Base-by-base conservation (phyloP, 2,329 filamentous ascomycete genomes). In the Pseudofabraea citricarpa region DNA sequence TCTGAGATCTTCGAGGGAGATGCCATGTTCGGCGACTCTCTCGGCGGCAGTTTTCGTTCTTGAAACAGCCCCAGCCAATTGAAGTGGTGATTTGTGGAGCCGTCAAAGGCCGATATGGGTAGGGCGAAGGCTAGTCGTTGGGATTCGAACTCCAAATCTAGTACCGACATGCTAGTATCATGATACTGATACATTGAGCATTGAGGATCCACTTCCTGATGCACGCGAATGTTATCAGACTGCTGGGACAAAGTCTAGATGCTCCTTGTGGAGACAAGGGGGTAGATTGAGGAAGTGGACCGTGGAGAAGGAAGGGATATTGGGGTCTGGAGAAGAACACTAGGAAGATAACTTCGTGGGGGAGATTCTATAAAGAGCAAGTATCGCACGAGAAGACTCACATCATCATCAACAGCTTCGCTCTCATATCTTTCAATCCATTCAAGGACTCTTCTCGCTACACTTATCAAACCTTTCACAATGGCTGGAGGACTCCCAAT, bases 401-500 rank as follows among this genome's bases (percentile, higher is more conserved):
- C 44, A 47, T 48, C 47, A 47, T 27, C 50, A 44, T 15, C 48
- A 41, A 44, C 43, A 27, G 13, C 35, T 38, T 43, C 42, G 7
- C 13, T 8, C 10, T 35, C n/a, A 35, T 27, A 36, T 40, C 40
- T 41, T 36, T 24, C 26, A 20, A 29, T 22, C 40, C 40, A 31
- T 39, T 36, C n/a, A 12, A 47, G 36, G 35, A 36, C 24, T 18
- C 29, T 12, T 22, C 26, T 22, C 26, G 32, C 39, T 36, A 36
- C 46, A 35, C 15, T 26, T 20, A 26, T 38, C 38, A 29, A 38
- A 29, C 31, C 24, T 15, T 32, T 43, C 48, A 58, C 46, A 55
- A 69, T 70, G 67, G 67, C 63, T 50, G 67, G 67, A 45, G 67
- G 65, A 47, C 49, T 67, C 24, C 64, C 67, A 13, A 59, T 65